Base-by-base conservation (phyloP, 345 rosid species). In the Carallia brachiata region DNA sequence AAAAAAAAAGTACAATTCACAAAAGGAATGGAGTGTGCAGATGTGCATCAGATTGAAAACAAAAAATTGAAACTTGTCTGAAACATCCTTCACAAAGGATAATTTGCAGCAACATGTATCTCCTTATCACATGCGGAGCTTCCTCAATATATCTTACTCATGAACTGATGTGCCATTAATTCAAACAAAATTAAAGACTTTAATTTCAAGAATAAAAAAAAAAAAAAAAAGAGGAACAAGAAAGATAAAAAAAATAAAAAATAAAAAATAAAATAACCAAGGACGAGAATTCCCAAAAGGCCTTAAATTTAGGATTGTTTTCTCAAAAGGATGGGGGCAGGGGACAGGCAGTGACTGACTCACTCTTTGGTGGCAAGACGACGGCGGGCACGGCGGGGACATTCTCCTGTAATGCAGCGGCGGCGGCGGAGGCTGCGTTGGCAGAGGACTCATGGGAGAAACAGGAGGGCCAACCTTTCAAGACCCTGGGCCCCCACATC, bases 381-480 rank as follows among this genome's bases (percentile, higher is more conserved):
- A 68, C 78, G 60, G 80, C 82, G 15, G 89, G 73, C 58, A 80
- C 62, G 39, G 85, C 64, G 17, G 84, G 82, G 77, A 80, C 70
- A 66, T 63, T 81, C 73, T 85, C 77, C 79, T 75, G 77, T 65
- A 83, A 54, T 1, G 68, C 73, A 52, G 79, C 66, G 32, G 82
- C 62, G 18, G 85, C 81, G 16, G 48, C 16, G 16, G 23, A 23
- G 23, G 23, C 23, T 23, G 48, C 23, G 31, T 9, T 18, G 59
- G 60, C 60, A 13, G 60, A 56, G 16, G 80, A 70, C 60, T 82
- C 88, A 47, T 76, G 80, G 54, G 79, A 78, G 68, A 84, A 84
- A 83, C 97, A 92, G 54, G 91, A 81, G 67, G 98, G 98, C 94
- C 98, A 90, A 6, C 96, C 93, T 77, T 87, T 96, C 75, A 92